Evolutionary conservation across 129 eudicot species (phyloP), one percentile per base, ranked within the genome.

Genomic region (Gnaphalium uliginosum): DNA sequence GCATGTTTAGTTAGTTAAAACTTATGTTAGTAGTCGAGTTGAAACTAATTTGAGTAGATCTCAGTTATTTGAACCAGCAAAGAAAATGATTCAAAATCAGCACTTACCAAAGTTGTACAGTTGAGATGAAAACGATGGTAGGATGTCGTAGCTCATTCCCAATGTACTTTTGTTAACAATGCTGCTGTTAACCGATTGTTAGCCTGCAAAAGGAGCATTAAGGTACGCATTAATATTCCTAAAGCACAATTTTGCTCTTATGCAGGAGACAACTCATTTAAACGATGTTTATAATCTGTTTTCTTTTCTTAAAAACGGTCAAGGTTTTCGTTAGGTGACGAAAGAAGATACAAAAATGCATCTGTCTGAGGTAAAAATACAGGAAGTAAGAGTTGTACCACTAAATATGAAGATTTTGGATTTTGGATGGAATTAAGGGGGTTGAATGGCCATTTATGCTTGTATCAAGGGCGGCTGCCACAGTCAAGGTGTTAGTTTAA

Each of bases 391-490:
- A 74, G 78, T 19, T 75, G 72, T 57, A 48, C 54, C 32, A 32
- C 32, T 24, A 30, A 39, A 73, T 33, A 73, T 23, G 41, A 60
- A 23, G 60, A 61, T 27, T n/a, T 61, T 32, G 66, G 64, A 30
- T 23, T 61, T 41, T 66, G 78, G 67, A 63, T 69, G 69, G 32
- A 27, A 43, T 13, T 72, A 64, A 11, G 68, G 73, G 82, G 66
- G 68, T 24, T 74, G 66, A 66, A 37, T 32, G 73, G 77, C 50
- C 10, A 63, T 81, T 32, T 70, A 70, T 35, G 64, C 18, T 33
- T 26, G 60, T 51, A 6, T 69, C 24, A 71, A 63, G 81, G 81
- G 75, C 79, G 69, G 83, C 83, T 80, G 19, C 68, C 41, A 17
- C 25, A 15, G 50, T 65, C 53, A 79, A 37, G 22, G 60, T 72